Evolutionary conservation across 768 basidiomycete genomes (phyloP).

Genomic region (Hypholoma fasciculare): DNA sequence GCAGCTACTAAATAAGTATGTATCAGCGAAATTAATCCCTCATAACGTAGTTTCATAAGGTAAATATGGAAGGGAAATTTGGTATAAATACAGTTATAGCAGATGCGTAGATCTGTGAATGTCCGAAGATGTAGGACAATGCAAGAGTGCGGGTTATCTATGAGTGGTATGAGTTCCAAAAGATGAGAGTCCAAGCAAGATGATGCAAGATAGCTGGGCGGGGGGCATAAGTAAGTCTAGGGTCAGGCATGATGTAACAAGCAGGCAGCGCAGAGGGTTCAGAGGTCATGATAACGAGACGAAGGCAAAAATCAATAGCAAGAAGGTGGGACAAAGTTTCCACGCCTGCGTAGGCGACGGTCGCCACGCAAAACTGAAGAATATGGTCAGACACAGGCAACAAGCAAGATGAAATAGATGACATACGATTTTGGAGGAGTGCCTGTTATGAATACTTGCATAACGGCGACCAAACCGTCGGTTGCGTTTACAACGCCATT

Average conservation of each 20-base stretch:
- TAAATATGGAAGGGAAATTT: background rate
- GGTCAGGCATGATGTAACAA: background rate
- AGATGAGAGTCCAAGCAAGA: background rate
- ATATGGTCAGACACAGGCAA: background rate
- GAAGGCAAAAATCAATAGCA: constrained; percentile 2
- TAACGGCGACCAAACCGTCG: constrained; percentile 82
- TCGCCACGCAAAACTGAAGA: constrained; percentile 17
- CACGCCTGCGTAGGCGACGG: constrained; percentile 17
- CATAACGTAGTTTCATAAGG: background rate
- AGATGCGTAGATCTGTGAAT: background rate
- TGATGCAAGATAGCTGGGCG: background rate
- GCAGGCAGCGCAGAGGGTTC: background rate
- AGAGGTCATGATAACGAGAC: constrained; percentile 7
- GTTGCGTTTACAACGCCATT: constrained; percentile 58
- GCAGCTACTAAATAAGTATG: background rate
- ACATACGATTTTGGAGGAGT: constrained; percentile 34
- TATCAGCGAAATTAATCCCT: background rate
- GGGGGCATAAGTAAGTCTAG: background rate
- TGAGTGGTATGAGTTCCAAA: background rate
- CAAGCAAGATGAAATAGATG: background rate
- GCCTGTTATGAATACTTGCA: constrained; percentile 66
- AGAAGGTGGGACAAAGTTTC: constrained; percentile 14
- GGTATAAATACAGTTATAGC: background rate
- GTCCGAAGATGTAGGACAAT: background rate
- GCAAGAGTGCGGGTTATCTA: background rate